These are phyloP conservation scores for Remersonia thermophila DNA, from an alignment of 2,329 filamentous ascomycete genomes.

Conservation along the genomic window DNA sequence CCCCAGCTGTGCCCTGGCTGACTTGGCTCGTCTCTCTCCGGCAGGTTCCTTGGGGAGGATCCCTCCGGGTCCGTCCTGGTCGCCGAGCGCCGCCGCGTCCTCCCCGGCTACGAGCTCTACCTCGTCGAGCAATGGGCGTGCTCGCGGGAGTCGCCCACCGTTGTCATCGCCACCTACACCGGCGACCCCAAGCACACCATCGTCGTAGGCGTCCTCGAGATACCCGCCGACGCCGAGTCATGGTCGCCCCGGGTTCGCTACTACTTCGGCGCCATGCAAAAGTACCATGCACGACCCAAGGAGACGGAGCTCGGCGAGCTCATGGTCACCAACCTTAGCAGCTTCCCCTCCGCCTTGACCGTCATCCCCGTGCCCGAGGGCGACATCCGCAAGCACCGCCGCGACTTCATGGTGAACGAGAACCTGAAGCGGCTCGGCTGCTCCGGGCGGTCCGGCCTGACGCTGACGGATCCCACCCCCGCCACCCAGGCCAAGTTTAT, in stretches of 20 bases:
- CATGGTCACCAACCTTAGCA: constrained; percentile 89
- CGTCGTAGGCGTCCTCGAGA: constrained; percentile 66
- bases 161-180: constrained; percentile 86
- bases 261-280: constrained; percentile 76
- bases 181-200: constrained; percentile 70
- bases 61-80: constrained; percentile 57
- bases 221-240: constrained; percentile 63
- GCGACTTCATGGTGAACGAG: constrained; percentile 87
- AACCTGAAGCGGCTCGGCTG: constrained; percentile 86
- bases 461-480: constrained; percentile 61
- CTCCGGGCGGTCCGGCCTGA: constrained; percentile 77
- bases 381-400: constrained; percentile 66
- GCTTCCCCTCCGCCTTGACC: constrained; percentile 81
- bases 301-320: constrained; percentile 72
- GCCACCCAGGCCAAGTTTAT: constrained; percentile 86
- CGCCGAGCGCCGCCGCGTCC: constrained; percentile 54
- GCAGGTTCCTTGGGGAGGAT: constrained; percentile 75
- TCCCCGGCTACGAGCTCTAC: constrained; percentile 84
- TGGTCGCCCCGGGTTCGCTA: constrained; percentile 72
- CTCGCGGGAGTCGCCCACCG: constrained; percentile 77
- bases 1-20: background rate
- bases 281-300: constrained; percentile 73
- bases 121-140: constrained; percentile 97
- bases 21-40: background rate
- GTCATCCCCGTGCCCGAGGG: constrained; percentile 86